phyloP scores from a whole-genome alignment of 1,284 basidiomycete species.

The Coriolopsis trogii region DNA sequence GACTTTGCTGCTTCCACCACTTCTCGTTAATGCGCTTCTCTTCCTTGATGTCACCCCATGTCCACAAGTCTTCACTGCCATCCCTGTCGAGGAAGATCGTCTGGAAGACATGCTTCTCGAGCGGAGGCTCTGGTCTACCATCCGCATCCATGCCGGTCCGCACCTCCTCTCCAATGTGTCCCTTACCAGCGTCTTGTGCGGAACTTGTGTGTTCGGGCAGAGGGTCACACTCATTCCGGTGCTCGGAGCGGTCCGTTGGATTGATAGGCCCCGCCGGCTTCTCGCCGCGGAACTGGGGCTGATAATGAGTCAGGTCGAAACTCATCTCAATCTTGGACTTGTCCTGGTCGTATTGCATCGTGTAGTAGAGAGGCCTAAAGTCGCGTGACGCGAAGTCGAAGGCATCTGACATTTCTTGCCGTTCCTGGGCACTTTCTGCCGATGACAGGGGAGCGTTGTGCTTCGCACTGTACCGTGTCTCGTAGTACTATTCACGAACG shows the following conservation, averaged over 20 bases:
- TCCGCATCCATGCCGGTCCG: slow-evolving; percentile 29
- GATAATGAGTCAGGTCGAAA: slow-evolving; percentile 61
- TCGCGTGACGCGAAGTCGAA: slow-evolving; percentile 48
- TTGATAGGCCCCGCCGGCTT: slow-evolving; percentile 30
- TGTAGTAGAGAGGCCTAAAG: slow-evolving; percentile 60
- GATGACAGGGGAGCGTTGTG: slow-evolving; percentile 42
- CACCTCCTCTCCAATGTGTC: slow-evolving; percentile 18
- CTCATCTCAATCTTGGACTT: slow-evolving; percentile 65
- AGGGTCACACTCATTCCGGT: slow-evolving; percentile 27
- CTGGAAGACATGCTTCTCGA: slow-evolving; percentile 59
- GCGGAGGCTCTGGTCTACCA: slow-evolving; percentile 31
- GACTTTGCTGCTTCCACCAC: slow-evolving; percentile 67
- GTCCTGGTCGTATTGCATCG: slow-evolving; percentile 57
- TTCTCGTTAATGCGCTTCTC: slow-evolving; percentile 56
- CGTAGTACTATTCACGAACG: slow-evolving; percentile 43
- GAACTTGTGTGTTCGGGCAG: slow-evolving; percentile 12
- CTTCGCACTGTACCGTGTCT: slow-evolving; percentile 43
- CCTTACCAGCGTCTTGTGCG: slow-evolving; percentile 23
- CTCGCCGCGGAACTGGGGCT: slow-evolving; percentile 47
- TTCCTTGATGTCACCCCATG: slow-evolving; percentile 49
- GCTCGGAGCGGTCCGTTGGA: slow-evolving; percentile 20
- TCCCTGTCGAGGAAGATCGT: slow-evolving; percentile 65
- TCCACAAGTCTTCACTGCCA: slow-evolving; percentile 52
- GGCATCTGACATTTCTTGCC: slow-evolving; percentile 41
- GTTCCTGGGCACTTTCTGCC: slow-evolving; percentile 36